Evolutionary conservation across 2,329 filamentous ascomycete genomes (phyloP), one percentile per base, ranked within the genome.

Genomic region (Fusarium sp.): DNA sequence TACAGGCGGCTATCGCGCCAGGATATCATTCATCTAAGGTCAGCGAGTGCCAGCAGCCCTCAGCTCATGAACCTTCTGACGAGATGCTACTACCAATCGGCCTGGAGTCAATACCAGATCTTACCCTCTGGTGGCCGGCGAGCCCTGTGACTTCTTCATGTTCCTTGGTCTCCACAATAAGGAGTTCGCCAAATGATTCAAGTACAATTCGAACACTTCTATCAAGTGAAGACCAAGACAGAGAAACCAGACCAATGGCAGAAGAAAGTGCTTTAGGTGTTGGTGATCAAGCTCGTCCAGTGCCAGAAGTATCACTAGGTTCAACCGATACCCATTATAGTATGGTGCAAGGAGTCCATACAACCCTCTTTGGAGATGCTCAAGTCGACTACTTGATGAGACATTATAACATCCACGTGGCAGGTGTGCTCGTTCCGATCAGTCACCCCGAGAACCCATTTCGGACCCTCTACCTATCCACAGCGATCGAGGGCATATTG

Each of bases 371-470:
- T 7, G 12, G 34, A 19, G 7, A 54, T 23, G 9, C 41, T 6
- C 41, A 54, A 18, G 34, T 54, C 8, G 16, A 21, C 19, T 45
- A 34, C 12, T 26, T 56, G 18, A 42, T 52, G 49, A 52, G 21
- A 4, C 53, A 56, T 28, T 56, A 56, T 16, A 19, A 56, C 18
- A 23, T 16, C 30, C 53, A 56, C 14, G 53, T 56, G 14, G 53
- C 53, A 19, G 21, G 30, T 16, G 18, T 56, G 8, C 23, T 56
- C 2, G 25, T 56, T 25, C 53, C 53, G 13, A 16, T 56, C 8
- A 19, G 18, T 3, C 53, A 56, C 11, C 48, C 30, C 4, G 43
- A 41, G 7, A 56, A 56, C 31, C 43, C 53, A 16, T 56, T 48
- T 25, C 53, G 43, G 9, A 34, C 18, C n/a, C 31, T 56, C 7